Evolutionary conservation across 2,329 filamentous ascomycete genomes (phyloP), one percentile per base, ranked within the genome.

Genomic region (Nothomitra cinnamomea): DNA sequence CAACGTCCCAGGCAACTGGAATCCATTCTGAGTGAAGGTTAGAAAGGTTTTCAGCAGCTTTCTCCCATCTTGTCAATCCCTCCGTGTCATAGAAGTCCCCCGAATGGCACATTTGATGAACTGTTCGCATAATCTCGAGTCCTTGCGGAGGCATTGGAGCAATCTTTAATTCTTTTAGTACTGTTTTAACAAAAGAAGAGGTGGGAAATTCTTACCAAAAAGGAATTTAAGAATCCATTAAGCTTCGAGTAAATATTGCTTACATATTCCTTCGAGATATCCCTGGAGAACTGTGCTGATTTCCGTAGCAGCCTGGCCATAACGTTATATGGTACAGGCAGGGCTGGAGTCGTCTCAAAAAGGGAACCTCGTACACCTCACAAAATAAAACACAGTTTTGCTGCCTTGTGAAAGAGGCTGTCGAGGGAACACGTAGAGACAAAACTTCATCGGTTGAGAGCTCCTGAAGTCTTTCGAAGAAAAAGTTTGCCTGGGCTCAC

Each of bases 381-480:
- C 41, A 45, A 45, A 45, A 45, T n/a, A 45, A 45, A 45, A 45
- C 41, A n/a, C 41, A 45, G 41, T 45, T 45, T 45, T 45, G 41
- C 5, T 45, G n/a, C 41, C 41, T 7, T 45, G 41, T 45, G 41
- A 45, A 45, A 45, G n/a, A 45, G 41, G 17, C 41, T n/a, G 6
- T 45, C 41, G 41, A n/a, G 41, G 41, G 41, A 45, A 22, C 41
- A 45, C 19, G n/a, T 19, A n/a, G 41, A 45, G 41, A n/a, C 41
- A 45, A 21, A 21, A 22, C 41, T 22, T 45, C 41, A 45, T n/a
- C 41, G n/a, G 41, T n/a, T 21, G 41, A 45, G 7, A 45, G 41
- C 41, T 22, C 41, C 41, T 21, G n/a, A 45, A 45, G 41, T 45
- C 24, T 45, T 5, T 22, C 41, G 41, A 45, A 45, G 41, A 45